Evolutionary conservation across 345 rosid genomes (phyloP), one percentile per base, ranked within the genome.

Genomic region (Pistacia vera): DNA sequence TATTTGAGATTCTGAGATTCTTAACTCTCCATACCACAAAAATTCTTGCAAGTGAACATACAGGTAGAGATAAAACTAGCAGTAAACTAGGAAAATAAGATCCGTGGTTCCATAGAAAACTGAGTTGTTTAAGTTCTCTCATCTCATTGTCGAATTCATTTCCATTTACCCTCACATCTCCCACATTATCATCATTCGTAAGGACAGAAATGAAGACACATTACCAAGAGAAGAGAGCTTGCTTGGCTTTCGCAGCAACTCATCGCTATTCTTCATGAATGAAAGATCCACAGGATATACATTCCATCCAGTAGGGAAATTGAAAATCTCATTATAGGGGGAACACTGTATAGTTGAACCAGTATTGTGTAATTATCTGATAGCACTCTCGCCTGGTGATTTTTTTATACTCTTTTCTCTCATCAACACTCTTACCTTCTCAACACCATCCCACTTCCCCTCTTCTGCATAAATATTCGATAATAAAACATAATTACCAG

Each of bases 361-460:
- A 7, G 67, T 17, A 62, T 28, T 17, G 20, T 4, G 12, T 35
- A 41, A 61, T 33, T 69, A 73, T 64, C 77, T 80, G 54, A 83
- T 59, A 3, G 77, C 61, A 64, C 90, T 88, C 69, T 75, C 83
- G 58, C 90, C 94, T 16, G 81, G 62, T 11, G 76, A 73, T 80
- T 92, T 92, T 74, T 68, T 79, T 41, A 92, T 82, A 33, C 75
- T 73, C 57, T 67, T 86, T 73, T 78, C 86, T 83, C 74, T 85
- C 97, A 90, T 90, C 82, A 83, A 49, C 17, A 35, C 71, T 80
- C 93, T 77, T 2, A 89, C 77, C 64, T 80, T 82, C 81, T 86
- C 95, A 20, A 86, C 93, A 71, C 89, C 87, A 60, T 85, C 85
- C 97, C 97, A 92, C 68, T 84, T 90, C 71, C 85, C 92, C 80